Evolutionary conservation across 441 rosid genomes (phyloP).

Genomic region (Iberis amara): DNA sequence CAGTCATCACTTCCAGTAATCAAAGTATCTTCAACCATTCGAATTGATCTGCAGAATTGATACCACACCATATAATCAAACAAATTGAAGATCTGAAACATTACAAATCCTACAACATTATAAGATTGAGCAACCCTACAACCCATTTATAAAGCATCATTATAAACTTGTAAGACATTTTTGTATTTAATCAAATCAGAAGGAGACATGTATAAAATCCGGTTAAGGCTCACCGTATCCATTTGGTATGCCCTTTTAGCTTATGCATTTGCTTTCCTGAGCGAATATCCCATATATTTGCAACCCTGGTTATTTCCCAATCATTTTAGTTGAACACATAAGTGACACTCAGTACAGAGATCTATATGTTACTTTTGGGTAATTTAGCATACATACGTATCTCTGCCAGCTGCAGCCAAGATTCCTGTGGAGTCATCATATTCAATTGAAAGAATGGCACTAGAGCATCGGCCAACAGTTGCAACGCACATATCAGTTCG

Average conservation of each 20-base stretch:
- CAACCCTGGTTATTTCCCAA: slow-evolving; percentile 51
- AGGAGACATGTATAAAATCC: slow-evolving; percentile 16
- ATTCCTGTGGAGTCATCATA: slow-evolving; percentile 96
- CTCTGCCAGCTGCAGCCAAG: slow-evolving; percentile 95
- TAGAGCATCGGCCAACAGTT: slow-evolving; percentile 92
- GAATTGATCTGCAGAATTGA: slow-evolving; percentile 62
- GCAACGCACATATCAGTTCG: slow-evolving; percentile 96
- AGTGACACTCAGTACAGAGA: slow-evolving; percentile 11
- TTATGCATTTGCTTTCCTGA: slow-evolving; percentile 98
- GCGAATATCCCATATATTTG: slow-evolving; percentile 96
- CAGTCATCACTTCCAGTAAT: slow-evolving; percentile 98
- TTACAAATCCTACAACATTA: background rate
- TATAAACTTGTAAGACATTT: slow-evolving; percentile 1
- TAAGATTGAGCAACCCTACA: background rate
- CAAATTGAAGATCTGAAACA: slow-evolving; percentile 3
- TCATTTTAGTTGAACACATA: slow-evolving; percentile 16
- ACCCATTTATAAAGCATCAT: background rate
- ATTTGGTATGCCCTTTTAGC: slow-evolving; percentile 84
- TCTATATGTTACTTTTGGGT: background rate
- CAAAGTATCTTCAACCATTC: slow-evolving; percentile 94
- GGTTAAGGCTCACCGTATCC: slow-evolving; percentile 74
- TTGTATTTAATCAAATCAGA: background rate
- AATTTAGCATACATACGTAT: slow-evolving; percentile 54
- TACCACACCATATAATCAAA: slow-evolving; percentile 11
- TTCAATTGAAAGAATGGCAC: slow-evolving; percentile 88